Evolutionary conservation across 371 early-diverging fungal species (phyloP), one percentile per base, ranked within the genome.

Genomic region (Conidiobolus incongruus): DNA sequence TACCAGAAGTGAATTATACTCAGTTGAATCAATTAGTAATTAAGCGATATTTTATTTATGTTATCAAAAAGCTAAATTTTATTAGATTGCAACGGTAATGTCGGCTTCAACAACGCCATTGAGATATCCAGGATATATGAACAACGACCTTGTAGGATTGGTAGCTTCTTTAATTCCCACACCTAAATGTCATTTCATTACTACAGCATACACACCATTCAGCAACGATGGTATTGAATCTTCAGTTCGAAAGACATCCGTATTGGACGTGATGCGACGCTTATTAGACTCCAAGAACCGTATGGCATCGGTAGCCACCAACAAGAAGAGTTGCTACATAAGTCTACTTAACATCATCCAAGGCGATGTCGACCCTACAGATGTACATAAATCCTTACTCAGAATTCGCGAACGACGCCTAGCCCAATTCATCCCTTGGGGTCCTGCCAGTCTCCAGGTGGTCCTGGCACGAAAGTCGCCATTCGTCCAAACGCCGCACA

Each of bases 361-460:
- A 55, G 95, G 95, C 12, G 95, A 96, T 48, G 93, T 77, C 10
- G 96, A 95, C 53, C 93, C 95, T 8, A 92, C 93, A 0, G 97
- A 95, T 53, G 95, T 97, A 2, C 95, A 95, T 60, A 96, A 97
- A 63, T 87, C 94, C 16, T 61, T 97, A 36, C 58, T 96, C 50
- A 73, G 97, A 30, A 85, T 98, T 46, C 75, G 92, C 22, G 98
- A 98, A 57, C 73, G 89, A 39, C 66, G 87, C 20, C 56, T 94
- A 26, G 89, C 94, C 6, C 82, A 85, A 48, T 99, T 99, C 59
- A 96, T 97, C 41, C 98, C 98, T 19, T 98, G 99, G 98, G 96
- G 96, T n/a, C 98, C 98, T 10, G 92, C 98, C 2, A 85, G 81
- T 50, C 94, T 97, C 48, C 97, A 98, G 57, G 92, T 96, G 2